These are phyloP conservation scores for Rehmannia glutinosa DNA, from an alignment of 257 asterid genomes.

Conservation along the genomic window DNA sequence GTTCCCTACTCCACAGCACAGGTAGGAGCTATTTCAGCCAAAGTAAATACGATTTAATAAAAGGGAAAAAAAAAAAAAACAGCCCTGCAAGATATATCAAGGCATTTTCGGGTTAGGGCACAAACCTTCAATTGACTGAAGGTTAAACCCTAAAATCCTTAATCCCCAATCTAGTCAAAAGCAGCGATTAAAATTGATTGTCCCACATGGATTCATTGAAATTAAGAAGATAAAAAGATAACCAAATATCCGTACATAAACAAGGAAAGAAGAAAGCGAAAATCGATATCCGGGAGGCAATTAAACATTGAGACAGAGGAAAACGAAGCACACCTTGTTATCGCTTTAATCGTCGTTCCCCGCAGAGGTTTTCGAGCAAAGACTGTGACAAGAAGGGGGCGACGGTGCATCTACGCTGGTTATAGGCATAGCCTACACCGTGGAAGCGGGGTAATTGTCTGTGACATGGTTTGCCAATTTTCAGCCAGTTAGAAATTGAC, in stretches of 20 bases:
- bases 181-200: conserved; percentile 6
- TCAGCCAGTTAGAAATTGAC: conserved; percentile 20
- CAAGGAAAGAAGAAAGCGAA: background rate
- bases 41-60: background rate
- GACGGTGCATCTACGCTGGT: conserved; percentile 10
- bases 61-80: background rate
- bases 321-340: conserved; percentile 18
- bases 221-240: background rate
- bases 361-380: conserved; percentile 18
- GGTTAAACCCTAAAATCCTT: background rate
- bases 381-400: conserved; percentile 6
- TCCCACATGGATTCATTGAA: background rate
- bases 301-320: background rate
- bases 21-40: conserved; percentile 7
- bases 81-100: background rate
- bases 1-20: background rate
- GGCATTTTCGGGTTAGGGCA: background rate
- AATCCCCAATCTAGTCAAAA: conserved; percentile 9
- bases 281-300: background rate
- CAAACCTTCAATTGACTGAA: background rate
- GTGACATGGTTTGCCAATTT: conserved; percentile 26
- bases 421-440: background rate
- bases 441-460: background rate
- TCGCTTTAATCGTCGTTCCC: background rate
- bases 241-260: background rate